phyloP scores from a whole-genome alignment of 108 stramenopile species.

The Pseudonitzschia pungens region DNA sequence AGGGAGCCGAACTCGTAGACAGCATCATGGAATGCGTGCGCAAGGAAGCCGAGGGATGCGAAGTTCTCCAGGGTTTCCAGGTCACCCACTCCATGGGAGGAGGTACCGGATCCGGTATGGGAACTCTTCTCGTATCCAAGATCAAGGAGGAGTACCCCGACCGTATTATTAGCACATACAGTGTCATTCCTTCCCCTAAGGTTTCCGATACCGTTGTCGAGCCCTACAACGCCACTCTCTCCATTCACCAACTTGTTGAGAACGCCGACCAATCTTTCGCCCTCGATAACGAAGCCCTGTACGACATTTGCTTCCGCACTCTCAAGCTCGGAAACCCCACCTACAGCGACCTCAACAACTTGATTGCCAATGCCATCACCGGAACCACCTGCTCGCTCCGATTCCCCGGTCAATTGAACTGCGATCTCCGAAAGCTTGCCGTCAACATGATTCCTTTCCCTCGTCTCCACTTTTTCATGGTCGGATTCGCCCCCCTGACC shows the following conservation, averaged over 20 bases:
- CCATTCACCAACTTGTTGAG: conserved; percentile 96
- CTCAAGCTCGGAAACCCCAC: conserved; percentile 90
- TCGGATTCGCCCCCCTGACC: conserved; percentile 96
- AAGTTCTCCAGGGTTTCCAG: conserved; percentile 89
- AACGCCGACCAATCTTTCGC: conserved; percentile 96
- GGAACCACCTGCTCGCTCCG: conserved; percentile 96
- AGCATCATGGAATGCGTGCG: conserved; percentile 92
- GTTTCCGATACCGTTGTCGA: conserved; percentile 96
- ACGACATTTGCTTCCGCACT: conserved; percentile 95
- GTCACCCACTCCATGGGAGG: conserved; percentile 92
- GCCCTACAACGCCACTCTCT: conserved; percentile 97
- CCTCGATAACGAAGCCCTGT: conserved; percentile 96
- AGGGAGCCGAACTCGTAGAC: conserved; percentile 95
- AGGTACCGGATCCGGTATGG: conserved; percentile 93
- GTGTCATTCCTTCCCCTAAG: conserved; percentile 92
- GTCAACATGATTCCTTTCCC: conserved; percentile 99
- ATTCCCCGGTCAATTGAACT: conserved; percentile 98
- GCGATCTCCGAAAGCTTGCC: conserved; percentile 97
- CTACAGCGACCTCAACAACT: conserved; percentile 93
- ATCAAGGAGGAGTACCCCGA: conserved; percentile 96
- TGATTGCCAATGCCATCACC: conserved; percentile 92
- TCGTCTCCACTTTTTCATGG: conserved; percentile 99
- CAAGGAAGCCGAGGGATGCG: conserved; percentile 92
- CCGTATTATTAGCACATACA: conserved; percentile 91
- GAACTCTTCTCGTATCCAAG: conserved; percentile 94